Evolutionary conservation across 176 grass and related monocot genomes (phyloP), one percentile per base, ranked within the genome.

Genomic region (Miscanthus lutarioriparius): DNA sequence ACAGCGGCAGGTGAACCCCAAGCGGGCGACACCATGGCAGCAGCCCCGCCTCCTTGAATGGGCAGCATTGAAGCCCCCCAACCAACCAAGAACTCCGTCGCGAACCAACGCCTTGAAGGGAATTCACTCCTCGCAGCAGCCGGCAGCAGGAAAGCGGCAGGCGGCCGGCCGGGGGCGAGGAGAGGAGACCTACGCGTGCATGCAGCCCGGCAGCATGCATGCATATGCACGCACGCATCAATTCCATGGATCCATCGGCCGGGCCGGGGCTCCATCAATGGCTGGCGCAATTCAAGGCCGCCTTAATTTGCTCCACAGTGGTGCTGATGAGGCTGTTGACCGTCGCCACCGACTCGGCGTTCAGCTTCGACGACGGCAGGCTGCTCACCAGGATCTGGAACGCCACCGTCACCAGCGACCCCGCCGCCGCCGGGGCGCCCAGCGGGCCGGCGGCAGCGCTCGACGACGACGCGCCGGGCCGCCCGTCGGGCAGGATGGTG

Each of bases 261-360:
- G 59, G 28, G 1, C 48, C 7, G 3, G 26, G 17, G 30, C 76
- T 38, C 10, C 80, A 83, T 90, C 85, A 91, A 79, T 87, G 80
- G 85, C 69, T 80, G 89, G 58, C 56, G 85, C 90, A 92, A 53
- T 91, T 85, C 78, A 92, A 49, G 72, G 93, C 91, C 36, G 86
- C 88, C 85, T 92, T 92, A 63, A 92, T 95, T 78, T 92, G 88
- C 85, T 92, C 82, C 79, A 95, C 87, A 10, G 93, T 95, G 80
- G 82, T 90, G 79, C 80, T 82, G 70, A 95, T 87, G 39, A 95
- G 88, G 83, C 78, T 89, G 86, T 90, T 92, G 23, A 95, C 93
- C 44, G 93, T 95, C 2, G 81, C 87, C 72, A 92, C 88, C 41
- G 93, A 92, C 76, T 92, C 93, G 19, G 82, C 85, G 86, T 82